Evolutionary conservation across 805 yeast species (phyloP).

Genomic region (Yarrowia sp.): DNA sequence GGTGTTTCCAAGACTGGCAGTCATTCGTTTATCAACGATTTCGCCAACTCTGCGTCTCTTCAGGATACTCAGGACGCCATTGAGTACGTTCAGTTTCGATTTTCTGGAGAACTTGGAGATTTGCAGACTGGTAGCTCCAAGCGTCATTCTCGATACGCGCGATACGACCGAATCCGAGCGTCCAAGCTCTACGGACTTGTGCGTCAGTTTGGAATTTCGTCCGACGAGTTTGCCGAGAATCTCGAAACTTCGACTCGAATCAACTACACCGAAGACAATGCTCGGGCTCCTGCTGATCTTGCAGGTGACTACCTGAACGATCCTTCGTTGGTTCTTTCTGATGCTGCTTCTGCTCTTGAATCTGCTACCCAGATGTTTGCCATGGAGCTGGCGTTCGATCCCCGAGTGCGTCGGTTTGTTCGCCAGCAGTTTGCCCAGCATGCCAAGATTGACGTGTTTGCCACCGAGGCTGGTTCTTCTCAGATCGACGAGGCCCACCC

Average conservation of each 20-base stretch:
- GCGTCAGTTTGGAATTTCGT: conserved; percentile 68
- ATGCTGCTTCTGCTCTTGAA: conserved; percentile 50
- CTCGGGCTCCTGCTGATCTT: conserved; percentile 56
- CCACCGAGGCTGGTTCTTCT: conserved; percentile 78
- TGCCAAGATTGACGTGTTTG: conserved; percentile 65
- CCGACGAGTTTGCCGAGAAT: conserved; percentile 79
- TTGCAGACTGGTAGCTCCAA: conserved; percentile 32
- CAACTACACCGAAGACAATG: conserved; percentile 67
- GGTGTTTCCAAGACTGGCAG: conserved; percentile 34
- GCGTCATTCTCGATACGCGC: conserved; percentile 41
- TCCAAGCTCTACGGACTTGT: conserved; percentile 65
- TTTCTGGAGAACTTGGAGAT: conserved; percentile 57
- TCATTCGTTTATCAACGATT: conserved; percentile 57
- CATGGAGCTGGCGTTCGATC: conserved; percentile 76
- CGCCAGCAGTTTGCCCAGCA: conserved; percentile 57
- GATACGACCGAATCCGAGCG: conserved; percentile 49
- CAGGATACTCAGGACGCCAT: conserved; percentile 83
- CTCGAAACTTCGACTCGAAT: conserved; percentile 63
- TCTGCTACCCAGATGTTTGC: conserved; percentile 74
- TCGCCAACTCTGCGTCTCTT: conserved; percentile 57
- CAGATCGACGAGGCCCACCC: conserved; percentile 77
- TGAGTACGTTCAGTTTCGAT: conserved; percentile 75
- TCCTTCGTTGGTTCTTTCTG: conserved; percentile 29
- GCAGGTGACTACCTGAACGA: conserved; percentile 42
- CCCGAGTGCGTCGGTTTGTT: conserved; percentile 65